phyloP scores from a whole-genome alignment of 2,329 filamentous ascomycete genomes.

The Delphinella strobiligena region DNA sequence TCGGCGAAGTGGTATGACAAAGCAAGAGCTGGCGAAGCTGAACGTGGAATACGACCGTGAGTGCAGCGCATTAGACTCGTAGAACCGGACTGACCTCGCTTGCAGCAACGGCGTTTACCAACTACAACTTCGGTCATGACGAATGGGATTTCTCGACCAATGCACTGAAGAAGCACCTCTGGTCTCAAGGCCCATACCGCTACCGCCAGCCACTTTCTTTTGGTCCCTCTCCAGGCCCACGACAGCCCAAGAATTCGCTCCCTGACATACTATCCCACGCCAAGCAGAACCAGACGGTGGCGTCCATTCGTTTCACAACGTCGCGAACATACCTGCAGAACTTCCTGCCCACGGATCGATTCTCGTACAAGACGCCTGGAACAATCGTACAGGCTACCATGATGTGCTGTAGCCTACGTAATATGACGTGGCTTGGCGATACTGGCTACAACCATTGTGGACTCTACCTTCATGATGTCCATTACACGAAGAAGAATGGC shows the following conservation, averaged over 20 bases:
- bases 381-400: slow-evolving; percentile 29
- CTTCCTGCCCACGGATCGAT: slow-evolving; percentile 24
- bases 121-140: slow-evolving; percentile 29
- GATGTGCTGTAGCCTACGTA: slow-evolving; percentile 25
- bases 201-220: slow-evolving; percentile 32
- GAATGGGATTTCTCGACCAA: slow-evolving; percentile 44
- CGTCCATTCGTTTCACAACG: slow-evolving; percentile 28
- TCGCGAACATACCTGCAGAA: slow-evolving; percentile 29
- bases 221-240: slow-evolving; percentile 27
- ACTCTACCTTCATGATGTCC: slow-evolving; percentile 49
- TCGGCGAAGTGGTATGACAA: slow-evolving; percentile 39
- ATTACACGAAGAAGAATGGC: slow-evolving; percentile 41
- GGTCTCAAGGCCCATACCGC: slow-evolving; percentile 27
- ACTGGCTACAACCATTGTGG: slow-evolving; percentile 45
- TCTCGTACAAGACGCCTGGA: slow-evolving; percentile 25
- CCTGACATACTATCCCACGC: slow-evolving; percentile 6
- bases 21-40: slow-evolving; percentile 18
- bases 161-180: slow-evolving; percentile 38
- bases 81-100: neutral
- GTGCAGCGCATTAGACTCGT: neutral
- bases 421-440: slow-evolving; percentile 49
- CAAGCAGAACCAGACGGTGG: slow-evolving; percentile 19
- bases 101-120: slow-evolving; percentile 13
- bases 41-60: slow-evolving; percentile 8
- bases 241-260: slow-evolving; percentile 16